Evolutionary conservation across 208 protist genomes (phyloP).

Genomic region (Entamoeba moshkovskii): DNA sequence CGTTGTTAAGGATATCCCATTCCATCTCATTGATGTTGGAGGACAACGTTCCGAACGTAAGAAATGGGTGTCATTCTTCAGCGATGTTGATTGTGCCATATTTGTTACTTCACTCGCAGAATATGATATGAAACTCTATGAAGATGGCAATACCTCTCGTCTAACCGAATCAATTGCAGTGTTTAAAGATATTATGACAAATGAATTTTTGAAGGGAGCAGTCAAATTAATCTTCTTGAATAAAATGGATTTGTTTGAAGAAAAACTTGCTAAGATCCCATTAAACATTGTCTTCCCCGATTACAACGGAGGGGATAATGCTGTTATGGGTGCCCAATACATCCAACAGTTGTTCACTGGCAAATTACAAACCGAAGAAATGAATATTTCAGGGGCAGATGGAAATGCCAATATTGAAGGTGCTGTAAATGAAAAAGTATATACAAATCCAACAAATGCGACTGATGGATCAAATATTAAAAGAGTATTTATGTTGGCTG

Average conservation of each 20-base stretch:
- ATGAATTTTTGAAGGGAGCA: constrained; percentile 46
- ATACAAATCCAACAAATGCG: neutral
- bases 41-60: constrained; percentile 55
- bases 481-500: neutral
- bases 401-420: neutral
- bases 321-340: neutral
- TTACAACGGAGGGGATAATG: constrained; percentile 46
- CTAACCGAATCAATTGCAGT: constrained; percentile 57
- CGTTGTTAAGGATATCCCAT: constrained; percentile 5
- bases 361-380: neutral
- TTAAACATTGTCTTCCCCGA: constrained; percentile 51
- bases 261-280: constrained; percentile 49
- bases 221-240: constrained; percentile 63
- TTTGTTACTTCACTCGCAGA: constrained; percentile 49
- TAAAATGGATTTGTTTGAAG: constrained; percentile 58
- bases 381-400: neutral
- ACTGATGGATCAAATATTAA: neutral
- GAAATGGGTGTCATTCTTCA: constrained; percentile 69
- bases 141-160: constrained; percentile 53
- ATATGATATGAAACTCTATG: constrained; percentile 51
- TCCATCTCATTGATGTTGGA: constrained; percentile 58
- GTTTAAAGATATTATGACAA: constrained; percentile 59
- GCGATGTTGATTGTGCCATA: constrained; percentile 52
- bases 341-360: constrained; percentile 12
- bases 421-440: neutral